Conservation (phyloP, 257 asterid species). For the Solanum etuberosum region DNA sequence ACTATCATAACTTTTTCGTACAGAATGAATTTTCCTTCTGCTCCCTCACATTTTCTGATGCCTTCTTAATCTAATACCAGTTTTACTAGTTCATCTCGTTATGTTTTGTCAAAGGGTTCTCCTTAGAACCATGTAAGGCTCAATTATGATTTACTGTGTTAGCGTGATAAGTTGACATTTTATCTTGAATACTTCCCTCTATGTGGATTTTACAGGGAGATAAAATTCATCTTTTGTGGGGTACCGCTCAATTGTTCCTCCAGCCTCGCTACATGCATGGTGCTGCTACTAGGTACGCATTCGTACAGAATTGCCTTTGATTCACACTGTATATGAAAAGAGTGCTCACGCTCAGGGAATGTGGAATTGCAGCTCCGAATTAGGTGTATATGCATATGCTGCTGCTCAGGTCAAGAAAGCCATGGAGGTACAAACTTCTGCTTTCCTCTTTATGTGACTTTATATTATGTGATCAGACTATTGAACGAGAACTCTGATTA, state of each 20-base stretch:
- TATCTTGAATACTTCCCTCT: background rate
- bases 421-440: conserved; percentile 50
- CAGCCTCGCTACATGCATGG: conserved; percentile 98
- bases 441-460: background rate
- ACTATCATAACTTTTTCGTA: background rate
- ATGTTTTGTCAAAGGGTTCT: background rate
- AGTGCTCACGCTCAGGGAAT: background rate
- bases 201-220: background rate
- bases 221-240: conserved; percentile 67
- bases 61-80: background rate
- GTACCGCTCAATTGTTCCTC: conserved; percentile 85
- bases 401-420: conserved; percentile 98
- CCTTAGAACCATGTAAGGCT: background rate
- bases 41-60: background rate
- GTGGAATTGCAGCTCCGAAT: conserved; percentile 54
- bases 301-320: background rate
- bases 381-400: conserved; percentile 64
- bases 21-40: background rate
- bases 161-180: background rate
- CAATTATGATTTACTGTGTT: background rate
- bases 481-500: background rate
- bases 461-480: background rate
- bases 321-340: background rate
- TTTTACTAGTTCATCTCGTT: background rate
- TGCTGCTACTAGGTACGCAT: conserved; percentile 79